Percentiles rank a stretch among this genome's conserved stretches.
Conservation (phyloP, 768 basidiomycete species). For the Lactarius pseudohatsudake region DNA sequence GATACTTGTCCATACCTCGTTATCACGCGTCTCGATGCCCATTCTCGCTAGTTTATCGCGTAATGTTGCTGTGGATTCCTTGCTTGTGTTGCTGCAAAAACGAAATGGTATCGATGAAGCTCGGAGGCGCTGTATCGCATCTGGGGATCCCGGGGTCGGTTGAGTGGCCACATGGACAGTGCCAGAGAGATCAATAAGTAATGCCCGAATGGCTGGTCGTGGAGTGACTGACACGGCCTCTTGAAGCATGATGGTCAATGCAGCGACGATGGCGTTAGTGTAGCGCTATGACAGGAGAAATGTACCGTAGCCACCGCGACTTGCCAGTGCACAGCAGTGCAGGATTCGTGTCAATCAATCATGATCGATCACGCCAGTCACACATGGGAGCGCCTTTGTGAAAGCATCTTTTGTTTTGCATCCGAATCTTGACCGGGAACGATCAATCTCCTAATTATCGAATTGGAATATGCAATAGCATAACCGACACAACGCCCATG, state of each 20-base stretch:
- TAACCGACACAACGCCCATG: neutral
- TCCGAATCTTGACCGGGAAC: too few relatives aligned
- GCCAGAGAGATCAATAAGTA: slow-evolving; percentile 69
- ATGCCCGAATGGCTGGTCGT: slow-evolving; percentile 46
- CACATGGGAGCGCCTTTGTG: too few relatives aligned
- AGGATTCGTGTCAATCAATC: neutral
- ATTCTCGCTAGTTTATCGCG: slow-evolving; percentile 44
- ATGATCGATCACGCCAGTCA: too few relatives aligned
- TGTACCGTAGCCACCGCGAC: neutral
- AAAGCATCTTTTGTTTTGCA: neutral
- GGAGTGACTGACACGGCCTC: neutral
- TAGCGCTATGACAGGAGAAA: neutral
- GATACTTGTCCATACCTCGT: slow-evolving; percentile 63
- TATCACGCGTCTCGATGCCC: slow-evolving; percentile 46
- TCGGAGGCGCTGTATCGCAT: slow-evolving; percentile 42
- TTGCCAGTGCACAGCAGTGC: too few relatives aligned
- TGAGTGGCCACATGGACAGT: slow-evolving; percentile 57
- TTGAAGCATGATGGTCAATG: neutral
- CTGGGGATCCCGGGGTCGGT: slow-evolving; percentile 49
- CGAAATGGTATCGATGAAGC: slow-evolving; percentile 42
- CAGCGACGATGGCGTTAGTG: neutral
- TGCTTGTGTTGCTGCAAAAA: slow-evolving; percentile 69
- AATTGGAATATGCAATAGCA: too few relatives aligned
- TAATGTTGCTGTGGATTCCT: slow-evolving; percentile 53
- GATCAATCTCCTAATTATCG: too few relatives aligned